Evolutionary conservation across 108 stramenopile species (phyloP), one percentile per base, ranked within the genome.

Genomic region (Cyclostephanos tholiformis): DNA sequence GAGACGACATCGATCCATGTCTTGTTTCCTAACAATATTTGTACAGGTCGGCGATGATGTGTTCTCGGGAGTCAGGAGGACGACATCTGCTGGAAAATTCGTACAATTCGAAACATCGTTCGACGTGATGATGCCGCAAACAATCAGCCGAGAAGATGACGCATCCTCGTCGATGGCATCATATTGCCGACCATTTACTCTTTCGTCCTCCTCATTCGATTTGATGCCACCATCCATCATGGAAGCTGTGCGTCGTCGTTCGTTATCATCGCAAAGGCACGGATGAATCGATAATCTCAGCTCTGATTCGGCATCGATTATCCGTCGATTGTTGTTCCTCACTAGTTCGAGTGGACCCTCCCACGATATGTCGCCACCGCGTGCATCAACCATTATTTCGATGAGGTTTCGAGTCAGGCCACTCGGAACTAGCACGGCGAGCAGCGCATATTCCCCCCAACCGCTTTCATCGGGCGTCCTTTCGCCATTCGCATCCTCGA

Each of bases 221-320:
- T 22, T 51, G 22, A 23, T 19, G 35, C 22, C 9, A 44, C 58
- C 38, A n/a, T n/a, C n/a, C n/a, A n/a, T n/a, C 2, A 16, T 19
- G 29, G 23, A 9, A 66, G 14, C 19, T 2, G 14, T 62, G 23
- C 43, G 23, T 8, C 2, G 19, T 64, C 16, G 13, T 67, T 63
- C 52, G 29, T 53, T 19, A 17, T 29, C 17, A 17, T 29, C 16
- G 49, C 64, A 60, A 1, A 79, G 65, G 39, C 65, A 51, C 6
- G 64, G 70, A 36, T 79, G 77, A 55, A 79, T 79, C 19, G 77
- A 66, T 38, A 32, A 66, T 46, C 77, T 65, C 19, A 79, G 64
- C 29, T 79, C 65, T 12, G 49, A 53, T 36, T 60, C 65, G 19
- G 65, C 66, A 14, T 60, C 74, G 27, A 50, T 67, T 25, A 67